Percentiles rank a stretch among this genome's conserved stretches.
phyloP scores from a whole-genome alignment of 169 alveolate genomes.

The Eimeria zaria region DNA sequence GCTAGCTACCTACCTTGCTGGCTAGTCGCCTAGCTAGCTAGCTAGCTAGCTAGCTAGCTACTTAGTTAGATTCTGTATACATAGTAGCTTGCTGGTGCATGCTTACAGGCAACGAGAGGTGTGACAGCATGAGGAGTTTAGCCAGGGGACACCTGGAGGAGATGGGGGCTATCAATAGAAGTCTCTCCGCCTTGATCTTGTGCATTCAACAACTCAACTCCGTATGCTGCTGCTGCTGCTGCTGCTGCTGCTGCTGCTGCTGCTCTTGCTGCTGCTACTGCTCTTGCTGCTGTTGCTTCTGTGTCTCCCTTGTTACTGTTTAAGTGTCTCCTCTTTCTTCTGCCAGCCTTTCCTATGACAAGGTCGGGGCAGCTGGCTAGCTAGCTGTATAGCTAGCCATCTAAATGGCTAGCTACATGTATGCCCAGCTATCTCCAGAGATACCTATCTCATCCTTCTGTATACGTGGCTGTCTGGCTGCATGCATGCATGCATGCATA shows the following conservation, averaged over 20 bases:
- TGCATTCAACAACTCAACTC: conserved; percentile 89
- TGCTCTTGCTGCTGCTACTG: not conserved
- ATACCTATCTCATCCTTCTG: not conserved
- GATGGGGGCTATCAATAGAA: conserved; percentile 89
- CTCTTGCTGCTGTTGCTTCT: too few species aligned
- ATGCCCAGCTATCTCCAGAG: not conserved
- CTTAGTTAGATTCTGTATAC: not conserved
- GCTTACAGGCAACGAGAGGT: conserved; percentile 88
- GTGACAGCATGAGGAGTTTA: conserved; percentile 83
- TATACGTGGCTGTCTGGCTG: not conserved
- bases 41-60: not conserved
- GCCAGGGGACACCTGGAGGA: conserved; percentile 88
- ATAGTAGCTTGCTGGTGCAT: not conserved
- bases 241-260: conserved; percentile 9
- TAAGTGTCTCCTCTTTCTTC: not conserved
- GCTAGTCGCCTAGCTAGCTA: not conserved
- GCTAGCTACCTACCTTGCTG: not conserved
- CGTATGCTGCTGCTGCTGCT: conserved; percentile 79
- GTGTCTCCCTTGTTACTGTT: not conserved
- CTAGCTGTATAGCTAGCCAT: not conserved
- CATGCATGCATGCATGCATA: too few species aligned
- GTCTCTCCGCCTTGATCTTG: conserved; percentile 88
- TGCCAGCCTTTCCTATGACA: not conserved
- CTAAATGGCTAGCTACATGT: not conserved
- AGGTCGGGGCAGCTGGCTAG: conserved; percentile 8